phyloP scores from a whole-genome alignment of 768 basidiomycete genomes.

The Rhodotorula babjevae region DNA sequence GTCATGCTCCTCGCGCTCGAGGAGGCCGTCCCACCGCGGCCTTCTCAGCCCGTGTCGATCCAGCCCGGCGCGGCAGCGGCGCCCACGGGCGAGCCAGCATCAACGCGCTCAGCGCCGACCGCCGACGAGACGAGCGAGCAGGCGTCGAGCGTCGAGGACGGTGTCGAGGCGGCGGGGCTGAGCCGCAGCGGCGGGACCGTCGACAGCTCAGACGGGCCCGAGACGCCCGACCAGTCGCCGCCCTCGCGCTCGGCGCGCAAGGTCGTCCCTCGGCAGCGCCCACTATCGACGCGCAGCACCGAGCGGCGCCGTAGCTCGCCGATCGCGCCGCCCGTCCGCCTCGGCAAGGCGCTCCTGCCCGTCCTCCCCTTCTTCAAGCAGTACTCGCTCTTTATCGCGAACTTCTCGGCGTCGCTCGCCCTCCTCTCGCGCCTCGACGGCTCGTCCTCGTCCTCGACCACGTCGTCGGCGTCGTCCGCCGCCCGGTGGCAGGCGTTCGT shows the following conservation, averaged over 20 bases:
- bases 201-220: neutral
- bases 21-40: constrained; percentile 21
- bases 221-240: neutral
- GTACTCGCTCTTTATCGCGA: constrained; percentile 42
- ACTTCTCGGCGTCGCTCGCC: constrained; percentile 34
- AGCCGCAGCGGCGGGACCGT: constrained; percentile 11
- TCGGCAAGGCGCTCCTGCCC: constrained; percentile 36
- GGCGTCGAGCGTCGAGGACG: neutral
- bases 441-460: neutral
- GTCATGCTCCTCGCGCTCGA: constrained; percentile 37
- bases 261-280: neutral
- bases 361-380: constrained; percentile 42
- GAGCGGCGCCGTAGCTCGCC: too few relatives aligned
- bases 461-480: too few relatives aligned
- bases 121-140: too few relatives aligned
- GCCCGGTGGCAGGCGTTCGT: constrained; percentile 15
- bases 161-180: neutral
- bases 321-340: neutral
- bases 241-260: neutral
- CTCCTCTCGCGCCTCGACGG: constrained; percentile 30
- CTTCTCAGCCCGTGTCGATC: constrained; percentile 14
- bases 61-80: neutral
- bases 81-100: neutral
- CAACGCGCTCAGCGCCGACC: neutral
- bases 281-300: neutral